Conservation (phyloP, 352 stramenopile genomes). For the Pythium folliculosum region DNA sequence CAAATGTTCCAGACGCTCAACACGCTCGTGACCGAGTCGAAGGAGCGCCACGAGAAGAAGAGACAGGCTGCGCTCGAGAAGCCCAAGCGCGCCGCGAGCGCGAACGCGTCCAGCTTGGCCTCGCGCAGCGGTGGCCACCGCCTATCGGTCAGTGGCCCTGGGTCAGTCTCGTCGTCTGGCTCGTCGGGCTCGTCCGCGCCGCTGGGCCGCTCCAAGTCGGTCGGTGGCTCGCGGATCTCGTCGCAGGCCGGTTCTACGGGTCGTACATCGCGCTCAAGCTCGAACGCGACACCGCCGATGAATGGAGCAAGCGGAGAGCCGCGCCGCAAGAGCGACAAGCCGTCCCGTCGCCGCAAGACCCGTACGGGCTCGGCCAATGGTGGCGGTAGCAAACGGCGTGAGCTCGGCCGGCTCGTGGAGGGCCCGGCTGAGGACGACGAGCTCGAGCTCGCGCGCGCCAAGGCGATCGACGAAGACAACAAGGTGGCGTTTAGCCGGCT, state of each 20-base stretch:
- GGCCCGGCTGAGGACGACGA: constrained; percentile 43
- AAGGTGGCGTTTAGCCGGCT: constrained; percentile 77
- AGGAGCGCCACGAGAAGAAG: constrained; percentile 63
- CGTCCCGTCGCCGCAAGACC: constrained; percentile 17
- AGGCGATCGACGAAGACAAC: constrained; percentile 69
- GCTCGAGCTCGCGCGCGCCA: constrained; percentile 29
- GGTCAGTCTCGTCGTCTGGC: constrained; percentile 14
- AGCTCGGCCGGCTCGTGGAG: constrained; percentile 20
- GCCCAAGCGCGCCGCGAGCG: constrained; percentile 28
- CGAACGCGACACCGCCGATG: background rate
- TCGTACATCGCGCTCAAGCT: background rate
- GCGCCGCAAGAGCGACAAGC: constrained; percentile 24
- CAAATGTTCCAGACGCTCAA: constrained; percentile 91
- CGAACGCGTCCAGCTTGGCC: background rate
- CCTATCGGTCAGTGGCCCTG: background rate
- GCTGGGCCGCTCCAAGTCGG: constrained; percentile 26
- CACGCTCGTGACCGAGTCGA: constrained; percentile 70
- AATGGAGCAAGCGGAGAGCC: background rate
- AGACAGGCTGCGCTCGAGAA: constrained; percentile 34
- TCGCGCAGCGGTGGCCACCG: constrained; percentile 5
- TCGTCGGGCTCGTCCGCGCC: constrained; percentile 10
- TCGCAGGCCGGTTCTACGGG: background rate
- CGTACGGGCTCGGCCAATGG: background rate
- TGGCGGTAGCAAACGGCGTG: background rate
- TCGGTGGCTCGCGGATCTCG: constrained; percentile 5